Base-by-base conservation (phyloP, 192 early-diverging fungal species). In the Coemansia sp. region DNA sequence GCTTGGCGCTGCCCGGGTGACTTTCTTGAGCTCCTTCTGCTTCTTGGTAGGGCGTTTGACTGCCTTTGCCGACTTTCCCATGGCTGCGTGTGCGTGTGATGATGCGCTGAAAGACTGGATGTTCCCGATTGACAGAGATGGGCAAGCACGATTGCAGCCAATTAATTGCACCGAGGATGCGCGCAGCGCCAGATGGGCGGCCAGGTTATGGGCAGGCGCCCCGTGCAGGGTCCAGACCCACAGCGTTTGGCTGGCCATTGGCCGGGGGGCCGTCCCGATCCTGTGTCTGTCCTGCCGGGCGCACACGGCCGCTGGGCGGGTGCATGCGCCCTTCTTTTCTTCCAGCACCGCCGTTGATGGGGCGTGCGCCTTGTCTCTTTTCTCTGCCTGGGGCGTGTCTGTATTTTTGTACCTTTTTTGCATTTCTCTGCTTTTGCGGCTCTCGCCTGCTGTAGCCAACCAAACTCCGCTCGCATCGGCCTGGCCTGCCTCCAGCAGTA, bases 31-130 rank as follows among this genome's bases (percentile, higher is more conserved):
- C 23, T 82, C 82, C 67, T 83, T 87, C 49, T 87, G 78, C 59
- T 85, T 82, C 50, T 79, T 81, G 8, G 79, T 78, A 10, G 83
- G 83, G 11, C 85, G 74, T 58, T 85, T 85, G 60, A 83, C 79
- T 41, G 82, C 82, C 69, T 87, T 87, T 53, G 85, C 85, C 35
- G 81, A 83, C 39, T 81, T 83, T 30, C 85, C 85, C 85, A 87
- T 86, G 19, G 50, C 31, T 40, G n/a, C 36, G 36, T 15, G 36
- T 35, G 34, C 34, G 34, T 35, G 34, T 35, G 15, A 35, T n/a
- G 34, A 10, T 35, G 14, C 34, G 34, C 14, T n/a, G n/a, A n/a
- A n/a, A n/a, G n/a, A n/a, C n/a, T n/a, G n/a, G n/a, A n/a, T n/a
- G n/a, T n/a, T n/a, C n/a, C n/a, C n/a, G n/a, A n/a, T n/a, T n/a